Conservation (phyloP, 805 yeast genomes). For the Yarrowia osloensis region DNA sequence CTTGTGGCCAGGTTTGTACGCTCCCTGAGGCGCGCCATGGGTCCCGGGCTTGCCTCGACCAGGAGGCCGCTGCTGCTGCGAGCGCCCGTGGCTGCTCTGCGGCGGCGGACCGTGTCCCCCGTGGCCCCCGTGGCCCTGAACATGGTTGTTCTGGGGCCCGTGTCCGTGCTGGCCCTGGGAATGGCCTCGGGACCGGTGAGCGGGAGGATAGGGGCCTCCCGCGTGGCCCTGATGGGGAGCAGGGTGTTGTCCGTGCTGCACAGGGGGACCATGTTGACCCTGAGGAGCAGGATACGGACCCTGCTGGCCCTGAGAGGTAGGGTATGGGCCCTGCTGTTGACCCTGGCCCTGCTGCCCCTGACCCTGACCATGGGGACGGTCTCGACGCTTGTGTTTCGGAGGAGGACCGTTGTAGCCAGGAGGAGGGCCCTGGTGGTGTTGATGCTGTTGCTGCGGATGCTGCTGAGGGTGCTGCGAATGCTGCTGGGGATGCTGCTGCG, state of each 20-base stretch:
- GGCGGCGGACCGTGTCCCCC: neutral
- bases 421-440: constrained; percentile 3
- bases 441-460: neutral
- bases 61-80: neutral
- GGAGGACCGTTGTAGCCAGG: constrained; percentile 3
- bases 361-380: neutral
- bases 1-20: constrained; percentile 25
- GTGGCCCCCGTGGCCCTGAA: neutral
- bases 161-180: neutral
- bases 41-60: constrained; percentile 1
- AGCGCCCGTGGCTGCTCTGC: neutral
- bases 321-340: neutral
- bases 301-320: neutral
- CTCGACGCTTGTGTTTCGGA: neutral
- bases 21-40: neutral
- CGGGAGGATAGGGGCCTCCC: constrained; percentile 4
- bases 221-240: neutral
- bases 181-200: neutral
- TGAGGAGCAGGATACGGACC: neutral
- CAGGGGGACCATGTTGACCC: neutral
- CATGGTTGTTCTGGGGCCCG: neutral
- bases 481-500: neutral
- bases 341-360: constrained; percentile 3
- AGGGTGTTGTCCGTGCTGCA: neutral
- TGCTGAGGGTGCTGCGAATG: neutral